Percentiles rank a stretch among this genome's conserved stretches.
These are phyloP conservation scores for Hypoxylon sp. DNA, from an alignment of 2,329 filamentous ascomycete genomes.

Conservation along the genomic window DNA sequence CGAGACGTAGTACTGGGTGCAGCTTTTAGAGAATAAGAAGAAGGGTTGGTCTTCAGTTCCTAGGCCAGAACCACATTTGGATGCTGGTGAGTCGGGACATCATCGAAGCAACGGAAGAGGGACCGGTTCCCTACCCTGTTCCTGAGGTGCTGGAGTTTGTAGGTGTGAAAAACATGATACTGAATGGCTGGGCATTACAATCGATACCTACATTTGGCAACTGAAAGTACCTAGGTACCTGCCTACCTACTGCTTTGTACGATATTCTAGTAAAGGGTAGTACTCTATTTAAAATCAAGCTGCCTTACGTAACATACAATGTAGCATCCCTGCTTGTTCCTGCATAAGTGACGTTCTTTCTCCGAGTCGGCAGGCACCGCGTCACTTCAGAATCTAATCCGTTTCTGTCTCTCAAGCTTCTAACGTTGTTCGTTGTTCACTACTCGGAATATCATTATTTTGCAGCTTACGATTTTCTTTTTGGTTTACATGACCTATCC, in stretches of 20 bases:
- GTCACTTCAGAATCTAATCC: slow-evolving; percentile 12
- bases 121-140: background rate
- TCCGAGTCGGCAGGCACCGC: slow-evolving; percentile 13
- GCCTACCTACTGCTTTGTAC: no score
- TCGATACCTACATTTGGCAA: no score
- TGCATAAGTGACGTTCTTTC: slow-evolving; percentile 32
- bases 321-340: slow-evolving; percentile 25
- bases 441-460: no score
- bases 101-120: background rate
- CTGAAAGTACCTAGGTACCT: no score
- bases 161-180: no score
- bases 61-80: slow-evolving; percentile 7
- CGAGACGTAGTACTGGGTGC: background rate
- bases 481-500: no score
- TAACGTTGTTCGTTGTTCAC: no score
- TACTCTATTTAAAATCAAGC: no score
- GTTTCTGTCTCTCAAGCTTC: no score
- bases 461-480: no score
- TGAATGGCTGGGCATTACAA: no score
- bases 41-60: slow-evolving; percentile 6
- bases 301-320: slow-evolving; percentile 8
- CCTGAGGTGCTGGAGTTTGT: slow-evolving; percentile 15
- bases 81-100: slow-evolving; percentile 4
- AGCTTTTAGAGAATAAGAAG: background rate
- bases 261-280: no score